phyloP scores from a whole-genome alignment of 352 stramenopile genomes.

The Phytophthora europaea region DNA sequence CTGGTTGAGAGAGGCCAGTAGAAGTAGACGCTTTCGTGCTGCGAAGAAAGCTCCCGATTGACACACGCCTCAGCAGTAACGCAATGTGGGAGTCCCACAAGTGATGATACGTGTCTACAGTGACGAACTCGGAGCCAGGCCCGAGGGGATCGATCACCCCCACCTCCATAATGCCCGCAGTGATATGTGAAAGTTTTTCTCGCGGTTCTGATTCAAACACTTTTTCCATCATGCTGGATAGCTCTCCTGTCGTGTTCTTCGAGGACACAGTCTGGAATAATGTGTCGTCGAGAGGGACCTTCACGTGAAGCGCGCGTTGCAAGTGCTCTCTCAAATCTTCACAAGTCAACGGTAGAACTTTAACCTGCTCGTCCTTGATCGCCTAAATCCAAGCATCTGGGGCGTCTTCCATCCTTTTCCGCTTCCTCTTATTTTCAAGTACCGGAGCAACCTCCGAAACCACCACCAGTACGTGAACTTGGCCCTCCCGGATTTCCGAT shows the following conservation, averaged over 20 bases:
- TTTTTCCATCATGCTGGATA: slow-evolving; percentile 14
- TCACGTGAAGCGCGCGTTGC: slow-evolving; percentile 16
- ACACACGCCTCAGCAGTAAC: too few species aligned
- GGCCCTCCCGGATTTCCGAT: not conserved
- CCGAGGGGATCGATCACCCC: too few species aligned
- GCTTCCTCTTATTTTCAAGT: slow-evolving; percentile 22
- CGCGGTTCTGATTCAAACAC: slow-evolving; percentile 27
- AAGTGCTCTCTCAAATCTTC: slow-evolving; percentile 24
- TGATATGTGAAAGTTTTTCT: slow-evolving; percentile 12
- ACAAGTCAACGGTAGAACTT: slow-evolving; percentile 27
- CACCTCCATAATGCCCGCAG: too few species aligned
- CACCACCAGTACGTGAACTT: slow-evolving; percentile 15
- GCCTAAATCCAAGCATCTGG: slow-evolving; percentile 25
- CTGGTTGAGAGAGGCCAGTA: too few species aligned
- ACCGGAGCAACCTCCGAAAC: not conserved
- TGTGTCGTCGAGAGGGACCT: slow-evolving; percentile 23
- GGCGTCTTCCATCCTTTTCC: slow-evolving; percentile 15
- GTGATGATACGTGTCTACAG: too few species aligned
- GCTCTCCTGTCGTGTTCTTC: slow-evolving; percentile 24
- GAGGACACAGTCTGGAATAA: slow-evolving; percentile 14
- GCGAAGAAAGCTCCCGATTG: too few species aligned
- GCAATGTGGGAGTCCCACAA: too few species aligned
- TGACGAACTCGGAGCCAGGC: too few species aligned
- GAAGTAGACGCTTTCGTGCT: too few species aligned
- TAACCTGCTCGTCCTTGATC: slow-evolving; percentile 29